Evolutionary conservation across 805 yeast genomes (phyloP), one percentile per base, ranked within the genome.

Genomic region (Starmerella powellii): DNA sequence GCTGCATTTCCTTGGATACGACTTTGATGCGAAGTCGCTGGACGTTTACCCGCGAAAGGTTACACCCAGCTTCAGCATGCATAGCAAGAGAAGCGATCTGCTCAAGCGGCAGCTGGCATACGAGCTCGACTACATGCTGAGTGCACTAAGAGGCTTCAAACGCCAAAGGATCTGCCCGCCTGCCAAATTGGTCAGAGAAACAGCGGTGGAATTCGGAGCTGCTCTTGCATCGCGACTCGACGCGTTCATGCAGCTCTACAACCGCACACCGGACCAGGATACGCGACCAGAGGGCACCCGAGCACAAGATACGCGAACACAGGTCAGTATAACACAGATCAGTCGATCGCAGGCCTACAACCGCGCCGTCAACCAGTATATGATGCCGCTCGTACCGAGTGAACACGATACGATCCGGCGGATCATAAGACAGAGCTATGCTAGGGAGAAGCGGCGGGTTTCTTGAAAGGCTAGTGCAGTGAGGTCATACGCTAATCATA

Each of bases 1-100:
- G 24, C 13, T 19, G 23, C 16, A 26, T 13, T 45, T 17, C 26
- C 42, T 45, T 3, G 48, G 48, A 4, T 16, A 31, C 20, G 31
- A 31, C 13, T 24, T 45, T 8, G 27, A 15, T 12, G 29, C 35
- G 1, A 33, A 34, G 13, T 31, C 46, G 6, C 44, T 45, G 2
- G 45, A 45, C 4, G 4, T 45, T 8, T 18, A 10, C 10, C 41
- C 42, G 6, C 17, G 34, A 6, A 12, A 17, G 3, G 8, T 40
- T 2, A 12, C 13, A 5, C 15, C 4, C 17, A 10, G 20, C 27
- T 6, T 37, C 28, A 10, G 27, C 16, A 8, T 30, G 37, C 2
- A 8, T 15, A 3, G 11, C 16, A 12, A 21, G 15, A 27, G 21
- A 4, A 5, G 17, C 13, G 8, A 18, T 10, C 2, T 17, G 8